A percentile compares a stretch with the other conserved stretches of the same genome.
Conservation (phyloP, 129 eudicot genomes). For the Cynara cardunculus region DNA sequence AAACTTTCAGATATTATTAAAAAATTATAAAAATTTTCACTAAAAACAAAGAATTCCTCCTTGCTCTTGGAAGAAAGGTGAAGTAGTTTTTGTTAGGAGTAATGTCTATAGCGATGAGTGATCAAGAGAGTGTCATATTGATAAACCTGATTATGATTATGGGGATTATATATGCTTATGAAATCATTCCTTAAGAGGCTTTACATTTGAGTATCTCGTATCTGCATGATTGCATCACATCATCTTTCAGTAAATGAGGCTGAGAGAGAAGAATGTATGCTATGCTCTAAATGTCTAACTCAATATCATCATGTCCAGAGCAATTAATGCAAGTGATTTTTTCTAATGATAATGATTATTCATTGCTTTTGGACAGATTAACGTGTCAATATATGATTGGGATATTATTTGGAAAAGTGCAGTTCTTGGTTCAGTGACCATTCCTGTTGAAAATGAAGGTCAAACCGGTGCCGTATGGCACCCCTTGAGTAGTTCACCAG, state of each 20-base stretch:
- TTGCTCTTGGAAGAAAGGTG: neutral
- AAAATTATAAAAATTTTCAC: neutral
- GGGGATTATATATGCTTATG: neutral
- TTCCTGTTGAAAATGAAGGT: conserved; percentile 73
- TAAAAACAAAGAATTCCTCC: neutral
- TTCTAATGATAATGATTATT: conserved; percentile 4
- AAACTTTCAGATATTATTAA: neutral
- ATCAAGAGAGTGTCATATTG: neutral
- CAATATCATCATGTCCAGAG: conserved; percentile 5
- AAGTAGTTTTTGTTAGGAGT: neutral
- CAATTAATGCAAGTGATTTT: conserved; percentile 7
- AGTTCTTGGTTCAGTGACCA: conserved; percentile 87
- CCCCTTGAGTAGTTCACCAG: conserved; percentile 74
- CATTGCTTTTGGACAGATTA: conserved; percentile 59
- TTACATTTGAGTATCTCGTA: neutral
- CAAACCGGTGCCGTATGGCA: conserved; percentile 92
- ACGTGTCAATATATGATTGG: conserved; percentile 95
- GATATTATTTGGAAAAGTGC: conserved; percentile 98
- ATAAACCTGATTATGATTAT: neutral
- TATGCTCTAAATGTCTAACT: neutral
- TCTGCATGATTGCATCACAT: neutral
- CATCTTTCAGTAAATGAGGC: neutral
- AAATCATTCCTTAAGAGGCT: neutral
- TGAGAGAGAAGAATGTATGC: neutral
- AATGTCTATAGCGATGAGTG: neutral